A percentile compares a stretch with the other conserved stretches of the same genome.
These are phyloP conservation scores for Lentinula novae-zelandiae DNA, from an alignment of 1,284 basidiomycete species.

Conservation along the genomic window DNA sequence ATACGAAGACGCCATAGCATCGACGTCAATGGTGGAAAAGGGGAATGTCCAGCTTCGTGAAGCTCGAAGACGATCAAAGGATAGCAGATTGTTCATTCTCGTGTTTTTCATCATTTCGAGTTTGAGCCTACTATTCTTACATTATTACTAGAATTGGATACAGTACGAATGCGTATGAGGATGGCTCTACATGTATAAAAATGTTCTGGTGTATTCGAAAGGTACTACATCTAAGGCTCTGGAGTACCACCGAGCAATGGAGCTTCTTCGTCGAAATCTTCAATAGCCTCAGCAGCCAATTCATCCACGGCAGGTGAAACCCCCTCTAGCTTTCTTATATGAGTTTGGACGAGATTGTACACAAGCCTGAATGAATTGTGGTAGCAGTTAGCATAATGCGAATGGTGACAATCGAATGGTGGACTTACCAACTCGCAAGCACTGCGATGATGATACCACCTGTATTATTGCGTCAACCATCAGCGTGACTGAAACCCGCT, in stretches of 20 bases:
- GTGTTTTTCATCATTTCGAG: constrained; percentile 87
- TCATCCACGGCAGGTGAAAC: constrained; percentile 49
- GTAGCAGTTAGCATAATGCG: not conserved
- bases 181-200: not conserved
- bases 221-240: constrained; percentile 6
- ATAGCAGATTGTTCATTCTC: constrained; percentile 79
- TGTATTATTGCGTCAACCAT: not conserved
- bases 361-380: constrained; percentile 43
- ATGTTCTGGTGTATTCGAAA: too few species aligned
- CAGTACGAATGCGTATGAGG: not conserved
- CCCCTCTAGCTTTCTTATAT: constrained; percentile 54
- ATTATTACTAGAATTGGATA: constrained; percentile 57
- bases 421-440: constrained; percentile 61
- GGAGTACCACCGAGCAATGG: constrained; percentile 43
- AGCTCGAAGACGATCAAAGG: constrained; percentile 77
- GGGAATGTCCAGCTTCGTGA: constrained; percentile 85
- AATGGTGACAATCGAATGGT: not conserved
- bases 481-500: not conserved
- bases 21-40: constrained; percentile 78
- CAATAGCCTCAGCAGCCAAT: constrained; percentile 57
- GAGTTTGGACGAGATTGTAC: constrained; percentile 57
- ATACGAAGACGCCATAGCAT: constrained; percentile 85
- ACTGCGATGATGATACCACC: constrained; percentile 53
- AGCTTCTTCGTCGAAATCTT: constrained; percentile 59
- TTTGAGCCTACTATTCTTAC: constrained; percentile 82